Evolutionary conservation across 1,139 yeast species (phyloP), one percentile per base, ranked within the genome.

Genomic region (Ogataea hybrid): DNA sequence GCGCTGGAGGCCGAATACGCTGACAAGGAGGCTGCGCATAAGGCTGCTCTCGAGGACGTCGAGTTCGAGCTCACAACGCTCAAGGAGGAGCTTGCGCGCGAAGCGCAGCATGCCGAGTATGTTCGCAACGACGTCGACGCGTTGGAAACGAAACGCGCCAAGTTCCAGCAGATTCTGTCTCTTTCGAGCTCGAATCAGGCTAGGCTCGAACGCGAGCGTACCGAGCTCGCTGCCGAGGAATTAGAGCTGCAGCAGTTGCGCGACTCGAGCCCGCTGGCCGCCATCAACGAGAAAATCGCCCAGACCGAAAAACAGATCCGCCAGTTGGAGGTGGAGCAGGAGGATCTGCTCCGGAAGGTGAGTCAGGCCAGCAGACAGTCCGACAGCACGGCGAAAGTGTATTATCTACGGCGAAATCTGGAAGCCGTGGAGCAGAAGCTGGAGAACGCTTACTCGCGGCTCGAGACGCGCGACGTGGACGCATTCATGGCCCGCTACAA

Each of bases 301-400:
- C 48, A 53, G 0, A 67, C 73, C 9, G 75, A 73, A 39, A 53
- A 59, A 2, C 59, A 64, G 30, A 62, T 83, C 6, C 43, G 63
- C 1, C 53, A 61, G 7, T 44, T 78, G 11, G 94, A 84, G 50
- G 62, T 58, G 22, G 77, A 77, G 20, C 55, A 79, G 16, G 94
- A 85, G 11, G 69, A 69, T 1, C 52, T 81, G 17, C 75, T 76
- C 43, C 70, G 69, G 16, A 71, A 75, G 32, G 67, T 85, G 6
- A 62, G 75, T 6, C 61, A 66, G 14, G 71, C 76, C 12, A 81
- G 77, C 50, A 73, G 73, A 48, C 84, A 79, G 54, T 70, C 85
- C 1, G 92, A 81, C 40, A 54, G 73, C 2, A 65, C 75, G 46
- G 80, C 85, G 0, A 77, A 73, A 51, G 54, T 77, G 2, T 65